Conservation (phyloP, 306 rosid genomes). For the Herpetospermum pedunculosum region DNA sequence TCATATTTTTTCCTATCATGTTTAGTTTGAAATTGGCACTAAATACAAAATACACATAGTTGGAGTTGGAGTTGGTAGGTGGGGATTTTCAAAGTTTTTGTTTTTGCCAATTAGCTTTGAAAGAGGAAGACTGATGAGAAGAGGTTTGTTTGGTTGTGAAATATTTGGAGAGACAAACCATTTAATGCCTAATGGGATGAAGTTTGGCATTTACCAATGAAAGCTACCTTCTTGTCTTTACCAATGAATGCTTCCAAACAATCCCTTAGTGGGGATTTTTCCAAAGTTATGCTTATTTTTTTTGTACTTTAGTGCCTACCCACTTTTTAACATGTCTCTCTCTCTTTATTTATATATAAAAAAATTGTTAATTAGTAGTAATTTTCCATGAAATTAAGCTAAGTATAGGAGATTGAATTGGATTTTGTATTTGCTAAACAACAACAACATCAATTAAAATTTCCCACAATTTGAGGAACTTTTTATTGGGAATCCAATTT, state of each 20-base stretch:
- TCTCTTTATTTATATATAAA: no score
- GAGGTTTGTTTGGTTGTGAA: not conserved
- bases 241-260: not conserved
- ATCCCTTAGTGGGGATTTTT: slow-evolving; percentile 9
- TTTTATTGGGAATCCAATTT: not conserved
- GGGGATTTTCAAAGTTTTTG: not conserved
- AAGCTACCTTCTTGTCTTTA: slow-evolving; percentile 6
- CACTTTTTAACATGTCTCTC: not conserved
- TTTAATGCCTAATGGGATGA: not conserved
- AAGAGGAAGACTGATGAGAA: not conserved
- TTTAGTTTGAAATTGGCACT: not conserved
- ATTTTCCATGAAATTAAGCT: not conserved
- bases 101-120: not conserved
- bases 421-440: not conserved
- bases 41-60: not conserved
- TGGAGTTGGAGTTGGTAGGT: slow-evolving; percentile 6
- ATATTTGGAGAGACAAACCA: not conserved
- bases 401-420: not conserved
- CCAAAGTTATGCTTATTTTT: slow-evolving; percentile 6
- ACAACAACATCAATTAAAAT: not conserved
- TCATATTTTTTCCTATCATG: not conserved
- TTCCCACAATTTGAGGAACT: not conserved
- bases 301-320: not conserved
- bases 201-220: slow-evolving; percentile 7
- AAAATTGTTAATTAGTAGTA: not conserved